Percentiles rank a stretch among this genome's conserved stretches.
phyloP scores from a whole-genome alignment of 2,329 filamentous ascomycete genomes.

The Xenoacremonium recifei region DNA sequence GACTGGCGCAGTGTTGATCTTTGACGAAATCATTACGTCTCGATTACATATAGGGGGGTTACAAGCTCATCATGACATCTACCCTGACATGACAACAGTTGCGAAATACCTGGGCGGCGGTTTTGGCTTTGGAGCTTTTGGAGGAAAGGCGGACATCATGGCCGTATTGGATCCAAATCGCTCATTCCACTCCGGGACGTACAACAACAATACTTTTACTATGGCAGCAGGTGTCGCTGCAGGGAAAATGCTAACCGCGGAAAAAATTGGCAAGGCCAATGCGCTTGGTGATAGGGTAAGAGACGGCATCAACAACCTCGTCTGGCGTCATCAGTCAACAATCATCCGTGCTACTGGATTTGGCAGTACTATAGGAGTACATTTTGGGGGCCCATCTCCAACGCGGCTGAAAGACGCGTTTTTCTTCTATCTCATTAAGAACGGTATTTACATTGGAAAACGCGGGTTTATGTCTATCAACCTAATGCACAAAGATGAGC shows the following conservation, averaged over 20 bases:
- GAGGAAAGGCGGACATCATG: slow-evolving; percentile 56
- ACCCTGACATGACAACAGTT: slow-evolving; percentile 56
- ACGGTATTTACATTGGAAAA: no score
- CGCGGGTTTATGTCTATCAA: no score
- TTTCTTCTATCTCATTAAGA: no score
- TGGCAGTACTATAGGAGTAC: no score
- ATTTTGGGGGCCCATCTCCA: no score
- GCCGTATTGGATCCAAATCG: slow-evolving; percentile 41
- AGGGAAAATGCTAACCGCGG: not conserved
- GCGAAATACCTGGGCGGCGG: slow-evolving; percentile 64
- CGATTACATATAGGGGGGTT: slow-evolving; percentile 48
- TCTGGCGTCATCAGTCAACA: no score
- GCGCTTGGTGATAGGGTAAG: slow-evolving; percentile 1
- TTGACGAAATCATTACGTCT: slow-evolving; percentile 67
- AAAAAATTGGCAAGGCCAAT: slow-evolving; percentile 1
- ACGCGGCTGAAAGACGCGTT: no score
- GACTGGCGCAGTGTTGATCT: slow-evolving; percentile 51
- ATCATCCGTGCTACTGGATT: no score
- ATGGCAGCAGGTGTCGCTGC: slow-evolving; percentile 36
- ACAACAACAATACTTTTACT: slow-evolving; percentile 58
- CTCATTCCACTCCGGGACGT: slow-evolving; percentile 51
- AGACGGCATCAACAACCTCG: not conserved
- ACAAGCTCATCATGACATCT: slow-evolving; percentile 35
- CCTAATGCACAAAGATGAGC: no score
- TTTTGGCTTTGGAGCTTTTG: slow-evolving; percentile 60